Conservation (phyloP, 2,329 filamentous ascomycete genomes). For the Calonectria henricotiae region DNA sequence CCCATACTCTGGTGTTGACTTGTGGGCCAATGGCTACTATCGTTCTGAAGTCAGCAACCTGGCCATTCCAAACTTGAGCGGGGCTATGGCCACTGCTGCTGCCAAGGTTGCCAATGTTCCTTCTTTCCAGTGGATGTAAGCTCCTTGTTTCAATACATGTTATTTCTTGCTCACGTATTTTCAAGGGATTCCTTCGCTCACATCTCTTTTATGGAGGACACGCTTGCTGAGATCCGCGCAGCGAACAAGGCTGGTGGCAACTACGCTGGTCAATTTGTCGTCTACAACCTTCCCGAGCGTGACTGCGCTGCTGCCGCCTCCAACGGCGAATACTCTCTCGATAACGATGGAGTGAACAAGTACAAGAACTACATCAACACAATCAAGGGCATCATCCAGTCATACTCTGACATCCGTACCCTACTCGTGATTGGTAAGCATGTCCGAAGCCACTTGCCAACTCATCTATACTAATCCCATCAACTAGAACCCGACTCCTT, state of each 20-base stretch:
- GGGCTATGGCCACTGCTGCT: conserved; percentile 69
- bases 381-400: conserved; percentile 61
- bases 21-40: conserved; percentile 72
- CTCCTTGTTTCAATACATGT: background rate
- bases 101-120: conserved; percentile 69
- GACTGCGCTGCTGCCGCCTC: conserved; percentile 73
- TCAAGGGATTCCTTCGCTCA: conserved; percentile 67
- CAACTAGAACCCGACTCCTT: conserved; percentile 70
- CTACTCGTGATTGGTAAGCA: conserved; percentile 63
- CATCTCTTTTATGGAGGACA: conserved; percentile 64
- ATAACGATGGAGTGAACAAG: conserved; percentile 67
- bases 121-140: conserved; percentile 69
- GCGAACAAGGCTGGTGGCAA: conserved; percentile 58
- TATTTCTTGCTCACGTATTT: conserved; percentile 28
- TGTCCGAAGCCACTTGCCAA: accelerated
- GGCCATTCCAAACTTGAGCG: conserved; percentile 76
- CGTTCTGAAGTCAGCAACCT: conserved; percentile 69
- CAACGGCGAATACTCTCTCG: conserved; percentile 71
- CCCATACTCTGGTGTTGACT: conserved; percentile 67
- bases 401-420: conserved; percentile 63
- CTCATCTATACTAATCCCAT: background rate
- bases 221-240: conserved; percentile 63
- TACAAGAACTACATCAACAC: conserved; percentile 72
- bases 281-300: conserved; percentile 73
- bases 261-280: conserved; percentile 68